These are phyloP conservation scores for Chimonanthus salicifolius DNA, from an alignment of 164 flowering plant genomes.

Conservation along the genomic window DNA sequence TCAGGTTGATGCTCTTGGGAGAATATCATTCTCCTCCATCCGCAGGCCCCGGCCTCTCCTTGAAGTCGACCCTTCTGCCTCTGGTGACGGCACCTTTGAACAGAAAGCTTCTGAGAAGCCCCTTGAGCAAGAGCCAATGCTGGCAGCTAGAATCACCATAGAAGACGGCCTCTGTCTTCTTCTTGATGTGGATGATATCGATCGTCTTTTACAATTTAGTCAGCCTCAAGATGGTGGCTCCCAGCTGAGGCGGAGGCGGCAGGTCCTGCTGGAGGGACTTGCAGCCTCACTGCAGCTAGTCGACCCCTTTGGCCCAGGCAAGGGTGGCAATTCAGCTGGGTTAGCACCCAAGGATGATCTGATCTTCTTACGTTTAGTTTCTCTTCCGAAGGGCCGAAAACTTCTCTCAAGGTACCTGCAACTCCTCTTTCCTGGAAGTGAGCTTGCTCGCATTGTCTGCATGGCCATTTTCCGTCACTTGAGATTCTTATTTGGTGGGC, in stretches of 20 bases:
- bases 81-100: constrained; percentile 38
- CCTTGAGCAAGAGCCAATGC: constrained; percentile 92
- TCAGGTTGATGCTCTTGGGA: constrained; percentile 70
- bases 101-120: constrained; percentile 65
- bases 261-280: constrained; percentile 64
- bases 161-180: constrained; percentile 84
- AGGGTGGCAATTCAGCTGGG: constrained; percentile 42
- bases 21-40: constrained; percentile 65
- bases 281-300: constrained; percentile 87
- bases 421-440: constrained; percentile 70
- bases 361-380: constrained; percentile 69
- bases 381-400: constrained; percentile 92
- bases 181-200: constrained; percentile 91
- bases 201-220: constrained; percentile 60
- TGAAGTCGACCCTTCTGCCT: constrained; percentile 55
- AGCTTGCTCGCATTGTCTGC: constrained; percentile 73
- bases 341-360: constrained; percentile 63
- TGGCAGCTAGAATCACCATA: constrained; percentile 81
- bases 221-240: constrained; percentile 78
- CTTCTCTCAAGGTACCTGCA: constrained; percentile 63
- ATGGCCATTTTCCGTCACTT: constrained; percentile 93
- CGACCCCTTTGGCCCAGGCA: constrained; percentile 62
- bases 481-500: constrained; percentile 80
- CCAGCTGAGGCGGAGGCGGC: constrained; percentile 64
- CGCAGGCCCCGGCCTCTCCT: constrained; percentile 95